Evolutionary conservation across 345 rosid genomes (phyloP).

Genomic region (Eucalyptus globulus): DNA sequence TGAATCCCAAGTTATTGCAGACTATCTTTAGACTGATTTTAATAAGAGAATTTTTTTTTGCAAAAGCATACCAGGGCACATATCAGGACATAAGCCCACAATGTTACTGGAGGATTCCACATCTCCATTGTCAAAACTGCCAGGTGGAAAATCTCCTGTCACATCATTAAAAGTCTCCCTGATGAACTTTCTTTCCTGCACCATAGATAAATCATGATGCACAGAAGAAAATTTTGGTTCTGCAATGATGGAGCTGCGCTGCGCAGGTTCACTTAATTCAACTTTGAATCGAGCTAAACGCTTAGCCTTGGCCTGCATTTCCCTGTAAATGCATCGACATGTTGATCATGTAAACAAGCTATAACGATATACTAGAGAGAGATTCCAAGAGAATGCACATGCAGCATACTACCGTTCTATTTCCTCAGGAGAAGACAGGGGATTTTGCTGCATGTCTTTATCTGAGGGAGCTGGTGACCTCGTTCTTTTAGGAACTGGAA

Average conservation of each 20-base stretch:
- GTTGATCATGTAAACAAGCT: background rate
- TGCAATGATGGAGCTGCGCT: slow-evolving; percentile 16
- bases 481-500: slow-evolving; percentile 40
- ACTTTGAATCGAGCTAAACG: slow-evolving; percentile 70
- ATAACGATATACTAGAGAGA: background rate
- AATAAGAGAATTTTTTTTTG: background rate
- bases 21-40: background rate
- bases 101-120: slow-evolving; percentile 40
- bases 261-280: slow-evolving; percentile 40
- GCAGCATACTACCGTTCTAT: slow-evolving; percentile 48
- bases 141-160: slow-evolving; percentile 18
- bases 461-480: slow-evolving; percentile 50
- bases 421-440: slow-evolving; percentile 24
- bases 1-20: background rate
- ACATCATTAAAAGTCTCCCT: slow-evolving; percentile 11
- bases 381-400: background rate
- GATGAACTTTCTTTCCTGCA: slow-evolving; percentile 9
- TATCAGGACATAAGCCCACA: slow-evolving; percentile 73
- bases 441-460: slow-evolving; percentile 29
- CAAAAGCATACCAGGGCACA: slow-evolving; percentile 79
- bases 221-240: slow-evolving; percentile 19
- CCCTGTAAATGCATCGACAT: slow-evolving; percentile 22
- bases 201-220: slow-evolving; percentile 14
- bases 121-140: slow-evolving; percentile 39
- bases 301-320: slow-evolving; percentile 81